Evolutionary conservation across 495 filamentous ascomycete species (phyloP).

Genomic region (Penicillium lividum): DNA sequence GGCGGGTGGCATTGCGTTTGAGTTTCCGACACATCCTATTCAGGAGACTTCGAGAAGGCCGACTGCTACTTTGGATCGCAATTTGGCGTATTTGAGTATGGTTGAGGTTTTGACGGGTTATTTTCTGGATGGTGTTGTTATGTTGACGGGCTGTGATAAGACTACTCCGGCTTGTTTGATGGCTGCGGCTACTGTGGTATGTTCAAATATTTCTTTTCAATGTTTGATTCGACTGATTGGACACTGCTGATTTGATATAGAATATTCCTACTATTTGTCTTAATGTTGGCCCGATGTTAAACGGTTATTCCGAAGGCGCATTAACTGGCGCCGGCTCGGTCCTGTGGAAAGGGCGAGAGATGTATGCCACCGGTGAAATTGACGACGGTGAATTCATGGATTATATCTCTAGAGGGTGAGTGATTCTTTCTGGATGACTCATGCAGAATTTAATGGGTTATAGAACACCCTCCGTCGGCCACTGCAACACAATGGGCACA

Average conservation of each 20-base stretch:
- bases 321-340: slow-evolving; percentile 50
- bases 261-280: slow-evolving; percentile 58
- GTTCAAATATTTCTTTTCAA: slow-evolving; percentile 12
- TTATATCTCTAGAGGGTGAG: slow-evolving; percentile 49
- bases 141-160: slow-evolving; percentile 61
- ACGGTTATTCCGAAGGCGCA: slow-evolving; percentile 47
- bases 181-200: slow-evolving; percentile 57
- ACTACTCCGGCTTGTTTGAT: slow-evolving; percentile 57
- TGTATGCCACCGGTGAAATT: slow-evolving; percentile 54
- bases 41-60: slow-evolving; percentile 53
- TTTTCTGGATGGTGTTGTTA: slow-evolving; percentile 55
- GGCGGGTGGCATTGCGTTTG: slow-evolving; percentile 56
- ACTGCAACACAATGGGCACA: slow-evolving; percentile 61
- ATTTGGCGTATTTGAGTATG: slow-evolving; percentile 52
- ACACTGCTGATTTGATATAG: slow-evolving; percentile 19
- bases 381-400: slow-evolving; percentile 50
- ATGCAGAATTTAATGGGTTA: slow-evolving; percentile 11
- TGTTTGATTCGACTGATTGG: not conserved
- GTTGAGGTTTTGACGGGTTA: slow-evolving; percentile 55
- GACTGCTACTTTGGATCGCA: slow-evolving; percentile 55
- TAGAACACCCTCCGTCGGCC: slow-evolving; percentile 52
- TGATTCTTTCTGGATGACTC: not conserved
- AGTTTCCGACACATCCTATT: slow-evolving; percentile 59
- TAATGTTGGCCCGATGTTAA: slow-evolving; percentile 58
- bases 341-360: slow-evolving; percentile 54